Evolutionary conservation across 768 basidiomycete species (phyloP).

Genomic region (Leccinum pellstonianum): DNA sequence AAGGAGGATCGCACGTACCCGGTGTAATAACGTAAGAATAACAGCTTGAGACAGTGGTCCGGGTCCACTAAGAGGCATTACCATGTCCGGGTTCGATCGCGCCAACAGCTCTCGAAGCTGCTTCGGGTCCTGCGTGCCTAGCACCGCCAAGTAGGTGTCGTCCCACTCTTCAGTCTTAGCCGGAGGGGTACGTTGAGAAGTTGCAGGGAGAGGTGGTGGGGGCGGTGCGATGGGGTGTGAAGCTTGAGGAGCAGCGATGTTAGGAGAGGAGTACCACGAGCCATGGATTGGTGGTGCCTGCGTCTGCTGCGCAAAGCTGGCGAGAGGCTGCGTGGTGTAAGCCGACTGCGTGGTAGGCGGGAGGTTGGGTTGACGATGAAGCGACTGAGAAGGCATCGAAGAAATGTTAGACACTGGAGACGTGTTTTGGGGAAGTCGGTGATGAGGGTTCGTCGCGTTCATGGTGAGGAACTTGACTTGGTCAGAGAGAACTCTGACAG

Average conservation of each 20-base stretch:
- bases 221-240: slow-evolving; percentile 77
- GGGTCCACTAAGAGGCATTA: slow-evolving; percentile 73
- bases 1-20: slow-evolving; percentile 48
- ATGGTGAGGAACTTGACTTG: slow-evolving; percentile 79
- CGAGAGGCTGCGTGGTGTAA: slow-evolving; percentile 34
- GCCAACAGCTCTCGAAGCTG: slow-evolving; percentile 74
- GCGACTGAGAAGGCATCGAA: slow-evolving; percentile 38
- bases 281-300: slow-evolving; percentile 32
- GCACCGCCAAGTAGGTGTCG: slow-evolving; percentile 72
- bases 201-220: slow-evolving; percentile 39
- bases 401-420: slow-evolving; percentile 34
- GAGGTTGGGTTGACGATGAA: slow-evolving; percentile 35
- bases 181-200: slow-evolving; percentile 53
- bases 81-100: slow-evolving; percentile 72
- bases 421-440: slow-evolving; percentile 36
- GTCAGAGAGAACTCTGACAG: slow-evolving; percentile 70
- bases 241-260: slow-evolving; percentile 78
- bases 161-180: slow-evolving; percentile 77
- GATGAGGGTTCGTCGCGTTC: slow-evolving; percentile 43
- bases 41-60: slow-evolving; percentile 81
- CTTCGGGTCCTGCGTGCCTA: slow-evolving; percentile 70
- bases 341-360: slow-evolving; percentile 38
- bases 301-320: slow-evolving; percentile 31
- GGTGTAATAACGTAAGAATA: slow-evolving; percentile 76
- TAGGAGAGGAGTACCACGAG: slow-evolving; percentile 57